Evolutionary conservation across 306 rosid genomes (phyloP), one percentile per base, ranked within the genome.

Genomic region (Quercus agrifolia): DNA sequence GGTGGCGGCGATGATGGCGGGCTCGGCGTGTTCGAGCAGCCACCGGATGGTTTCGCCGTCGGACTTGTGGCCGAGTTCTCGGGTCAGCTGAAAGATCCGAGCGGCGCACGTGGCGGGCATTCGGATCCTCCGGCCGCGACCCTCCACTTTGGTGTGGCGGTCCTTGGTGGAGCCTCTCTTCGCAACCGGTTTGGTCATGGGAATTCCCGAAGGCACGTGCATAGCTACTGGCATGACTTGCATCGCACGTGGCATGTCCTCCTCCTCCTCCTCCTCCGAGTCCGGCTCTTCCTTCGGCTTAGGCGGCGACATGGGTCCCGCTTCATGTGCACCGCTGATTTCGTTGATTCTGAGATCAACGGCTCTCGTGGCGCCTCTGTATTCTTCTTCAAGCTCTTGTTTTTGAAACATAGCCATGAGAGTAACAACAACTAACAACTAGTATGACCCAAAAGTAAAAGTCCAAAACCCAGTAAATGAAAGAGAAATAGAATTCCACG

Each of bases 1-100:
- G 1, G 97, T 94, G 74, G 98, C 94, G 66, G 92, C 94, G 41
- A 94, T 88, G 73, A 94, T 92, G 2, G 97, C 91, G 0, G 92
- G 96, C 72, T 94, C 97, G 2, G 96, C 91, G 68, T 91, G 90
- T 4, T 92, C 91, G 0, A 94, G 87, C 0, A 92, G 94, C 97
- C 98, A 94, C 5, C 91, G 89, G 41, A 92, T 92, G n/a, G 98
- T 91, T 51, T 93, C 94, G 3, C 98, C 98, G 80, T 93, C 97
- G 25, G 98, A 93, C 63, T 91, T 94, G 74, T 92, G 97, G 1
- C 97, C 96, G 9, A 94, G 90, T 57, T 94, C 98, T 11, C 92
- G 89, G 55, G 96, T 94, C 75, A 91, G 44, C 70, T 93, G 95
- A 19, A 93, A 93, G 87, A 93, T 91, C 87, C 93, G 73, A 1